Conservation (phyloP, 306 rosid species). For the Medicago arabica region DNA sequence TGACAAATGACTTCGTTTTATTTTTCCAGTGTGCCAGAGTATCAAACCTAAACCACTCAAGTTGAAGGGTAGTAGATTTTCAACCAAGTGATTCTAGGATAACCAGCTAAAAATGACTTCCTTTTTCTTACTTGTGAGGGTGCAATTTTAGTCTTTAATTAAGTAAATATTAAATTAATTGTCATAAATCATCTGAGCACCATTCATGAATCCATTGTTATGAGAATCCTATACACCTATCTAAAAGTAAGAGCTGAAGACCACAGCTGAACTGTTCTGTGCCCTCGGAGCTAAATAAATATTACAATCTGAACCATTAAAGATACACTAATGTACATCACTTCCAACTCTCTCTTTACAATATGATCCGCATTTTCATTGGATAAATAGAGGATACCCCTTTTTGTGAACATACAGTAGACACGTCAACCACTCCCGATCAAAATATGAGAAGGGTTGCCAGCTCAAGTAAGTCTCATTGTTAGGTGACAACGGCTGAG, state of each 20-base stretch:
- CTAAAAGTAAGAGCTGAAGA: conserved; percentile 25
- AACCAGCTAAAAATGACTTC: neutral
- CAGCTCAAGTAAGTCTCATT: conserved; percentile 27
- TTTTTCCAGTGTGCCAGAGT: neutral
- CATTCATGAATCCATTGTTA: conserved; percentile 30
- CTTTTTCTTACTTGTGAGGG: neutral
- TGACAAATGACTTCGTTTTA: neutral
- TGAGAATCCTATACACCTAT: conserved; percentile 38
- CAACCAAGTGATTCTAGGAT: too few relatives aligned
- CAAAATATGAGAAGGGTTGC: conserved; percentile 36
- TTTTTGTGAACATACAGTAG: conserved; percentile 37
- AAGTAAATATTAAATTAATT: neutral
- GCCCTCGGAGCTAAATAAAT: conserved; percentile 29
- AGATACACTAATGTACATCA: conserved; percentile 39
- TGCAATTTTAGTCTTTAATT: neutral
- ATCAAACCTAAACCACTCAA: too few relatives aligned
- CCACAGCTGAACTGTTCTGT: neutral
- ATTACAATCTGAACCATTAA: conserved; percentile 16
- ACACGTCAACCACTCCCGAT: conserved; percentile 31
- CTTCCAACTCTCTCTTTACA: conserved; percentile 37
- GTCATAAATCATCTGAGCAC: conserved; percentile 26
- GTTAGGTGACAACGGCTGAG: conserved; percentile 46
- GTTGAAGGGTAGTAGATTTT: too few relatives aligned
- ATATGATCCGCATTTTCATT: conserved; percentile 37
- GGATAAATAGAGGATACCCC: conserved; percentile 30